Evolutionary conservation across 108 stramenopile genomes (phyloP).

Genomic region (Aureococcus anophagefferens): DNA sequence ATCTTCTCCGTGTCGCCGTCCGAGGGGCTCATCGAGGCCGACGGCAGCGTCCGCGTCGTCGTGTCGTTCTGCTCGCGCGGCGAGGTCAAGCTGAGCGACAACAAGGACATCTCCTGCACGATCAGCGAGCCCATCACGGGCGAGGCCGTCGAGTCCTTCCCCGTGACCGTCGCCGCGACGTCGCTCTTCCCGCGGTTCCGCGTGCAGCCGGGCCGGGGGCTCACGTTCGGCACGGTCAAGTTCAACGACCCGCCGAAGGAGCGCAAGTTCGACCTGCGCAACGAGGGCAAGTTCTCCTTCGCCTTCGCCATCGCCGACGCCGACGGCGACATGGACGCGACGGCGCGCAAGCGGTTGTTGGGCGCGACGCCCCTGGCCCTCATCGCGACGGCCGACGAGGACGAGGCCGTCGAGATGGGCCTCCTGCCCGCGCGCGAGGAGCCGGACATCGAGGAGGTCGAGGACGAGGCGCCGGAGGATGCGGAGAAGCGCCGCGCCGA

Average conservation of each 20-base stretch:
- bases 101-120: constrained; percentile 36
- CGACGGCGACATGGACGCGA: constrained; percentile 5
- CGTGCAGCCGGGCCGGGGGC: constrained; percentile 36
- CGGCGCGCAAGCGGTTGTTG: not conserved
- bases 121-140: constrained; percentile 46
- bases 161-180: constrained; percentile 23
- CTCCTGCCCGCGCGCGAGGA: not conserved
- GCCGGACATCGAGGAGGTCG: too few relatives aligned
- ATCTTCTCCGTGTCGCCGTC: constrained; percentile 28
- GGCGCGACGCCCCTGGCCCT: constrained; percentile 4
- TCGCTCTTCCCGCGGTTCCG: constrained; percentile 30
- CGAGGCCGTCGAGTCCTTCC: constrained; percentile 44
- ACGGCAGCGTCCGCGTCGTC: constrained; percentile 1
- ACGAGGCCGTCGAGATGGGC: constrained; percentile 4
- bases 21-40: constrained; percentile 22
- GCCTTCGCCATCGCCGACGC: constrained; percentile 12
- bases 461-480: too few relatives aligned
- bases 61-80: constrained; percentile 29
- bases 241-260: constrained; percentile 29
- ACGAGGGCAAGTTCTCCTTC: constrained; percentile 44
- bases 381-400: constrained; percentile 8
- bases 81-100: constrained; percentile 33
- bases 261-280: constrained; percentile 37
- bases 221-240: constrained; percentile 44
- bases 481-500: too few relatives aligned